Base-by-base conservation (phyloP, 805 yeast species). In the Spencermartinsiella europaea region DNA sequence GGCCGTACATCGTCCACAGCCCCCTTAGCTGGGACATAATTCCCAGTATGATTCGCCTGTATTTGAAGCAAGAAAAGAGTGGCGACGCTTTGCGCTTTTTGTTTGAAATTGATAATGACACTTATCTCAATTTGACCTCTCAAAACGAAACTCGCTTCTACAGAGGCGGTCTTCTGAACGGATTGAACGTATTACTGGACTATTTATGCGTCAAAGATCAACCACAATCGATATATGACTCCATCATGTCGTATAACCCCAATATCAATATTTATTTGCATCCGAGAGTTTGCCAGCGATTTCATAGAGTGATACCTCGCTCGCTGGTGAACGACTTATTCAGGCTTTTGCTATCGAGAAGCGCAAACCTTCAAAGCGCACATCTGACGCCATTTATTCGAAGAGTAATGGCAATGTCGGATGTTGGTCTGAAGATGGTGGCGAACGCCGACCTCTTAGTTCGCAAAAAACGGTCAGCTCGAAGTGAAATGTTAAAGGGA, bases 291-390 rank as follows among this genome's bases (percentile, higher is more conserved):
- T n/a, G 49, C 7, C 27, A 43, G 12, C 50, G 48, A 17, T 38
- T 52, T 21, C 39, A 37, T 17, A 10, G 20, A 3, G 20, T 43
- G n/a, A 35, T 53, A n/a, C 57, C 57, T 12, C 33, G 45, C 1
- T 20, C 15, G 25, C 21, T 47, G 12, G 40, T 44, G 31, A 34
- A 39, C 1, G 40, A 46, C n/a, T 40, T 53, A 14, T 46, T 38
- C 21, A 44, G 49, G 34, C 50, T 53, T 4, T 38, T 52, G n/a
- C 44, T 49, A 12, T 15, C 44, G 5, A 34, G 47, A 21, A 31
- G 38, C 19, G 44, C 42, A 4, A 46, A 50, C 31, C n/a, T 52
- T 8, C 16, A 28, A 8, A 25, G 31, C 21, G 37, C 35, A 5
- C 16, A 34, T 4, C 17, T 48, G 25, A 33, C 15, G 5, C 17